These are phyloP conservation scores for Metarhizium brunneum DNA, from an alignment of 2,329 filamentous ascomycete species.

Conservation along the genomic window DNA sequence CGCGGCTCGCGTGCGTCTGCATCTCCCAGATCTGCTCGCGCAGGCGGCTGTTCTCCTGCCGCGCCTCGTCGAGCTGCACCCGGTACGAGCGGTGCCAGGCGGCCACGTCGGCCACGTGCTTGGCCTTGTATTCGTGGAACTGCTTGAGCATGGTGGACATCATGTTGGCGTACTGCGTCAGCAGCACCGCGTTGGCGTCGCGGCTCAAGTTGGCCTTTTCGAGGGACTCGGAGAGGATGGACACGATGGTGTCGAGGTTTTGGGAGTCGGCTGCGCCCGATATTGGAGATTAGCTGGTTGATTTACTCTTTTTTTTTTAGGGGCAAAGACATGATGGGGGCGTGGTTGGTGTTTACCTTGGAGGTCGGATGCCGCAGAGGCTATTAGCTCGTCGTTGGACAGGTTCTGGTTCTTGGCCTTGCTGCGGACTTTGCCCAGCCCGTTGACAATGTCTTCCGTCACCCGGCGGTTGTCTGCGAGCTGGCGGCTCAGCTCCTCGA, in stretches of 20 bases:
- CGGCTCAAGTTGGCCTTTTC: constrained; percentile 52
- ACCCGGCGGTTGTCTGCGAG: constrained; percentile 51
- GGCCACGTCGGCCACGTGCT: constrained; percentile 51
- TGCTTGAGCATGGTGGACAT: constrained; percentile 51
- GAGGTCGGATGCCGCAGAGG: constrained; percentile 45
- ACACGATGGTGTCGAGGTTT: constrained; percentile 53
- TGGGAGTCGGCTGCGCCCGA: constrained; percentile 40
- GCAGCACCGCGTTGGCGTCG: constrained; percentile 49
- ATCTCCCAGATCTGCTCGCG: constrained; percentile 60
- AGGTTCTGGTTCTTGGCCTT: constrained; percentile 42
- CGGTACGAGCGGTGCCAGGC: constrained; percentile 60
- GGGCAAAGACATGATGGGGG: not conserved
- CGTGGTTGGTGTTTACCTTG: constrained; percentile 32
- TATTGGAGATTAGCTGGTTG: not conserved
- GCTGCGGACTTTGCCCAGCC: constrained; percentile 51
- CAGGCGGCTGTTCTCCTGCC: constrained; percentile 52
- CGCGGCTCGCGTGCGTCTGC: constrained; percentile 49
- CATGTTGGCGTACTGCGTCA: constrained; percentile 48
- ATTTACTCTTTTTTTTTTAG: not conserved
- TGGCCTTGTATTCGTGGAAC: constrained; percentile 57
- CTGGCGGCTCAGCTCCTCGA: constrained; percentile 56
- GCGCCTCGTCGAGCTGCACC: constrained; percentile 53
- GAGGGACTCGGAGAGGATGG: constrained; percentile 51
- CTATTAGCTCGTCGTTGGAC: constrained; percentile 50
- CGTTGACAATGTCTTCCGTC: constrained; percentile 55